phyloP scores from a whole-genome alignment of 371 early-diverging fungal species.

The Rhizopus arrhizus region DNA sequence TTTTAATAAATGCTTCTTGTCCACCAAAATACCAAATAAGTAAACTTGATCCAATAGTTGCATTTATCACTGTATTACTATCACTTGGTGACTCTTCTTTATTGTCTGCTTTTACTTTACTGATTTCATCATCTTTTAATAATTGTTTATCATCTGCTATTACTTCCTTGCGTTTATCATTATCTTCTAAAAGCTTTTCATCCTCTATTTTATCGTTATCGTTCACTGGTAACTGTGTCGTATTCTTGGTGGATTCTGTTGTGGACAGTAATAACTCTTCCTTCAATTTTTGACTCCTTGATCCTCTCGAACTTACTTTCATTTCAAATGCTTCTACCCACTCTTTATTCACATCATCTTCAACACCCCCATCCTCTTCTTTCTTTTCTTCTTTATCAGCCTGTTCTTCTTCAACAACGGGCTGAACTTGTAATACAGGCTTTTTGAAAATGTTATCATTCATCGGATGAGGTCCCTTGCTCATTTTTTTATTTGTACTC shows the following conservation, averaged over 20 bases:
- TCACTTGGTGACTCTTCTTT: not conserved
- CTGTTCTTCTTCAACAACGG: not conserved
- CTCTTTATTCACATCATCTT: conserved; percentile 19
- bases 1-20: conserved; percentile 21
- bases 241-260: not conserved
- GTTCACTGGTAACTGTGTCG: not conserved
- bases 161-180: not conserved
- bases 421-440: not conserved
- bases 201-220: conserved; percentile 2
- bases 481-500: not conserved
- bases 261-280: not conserved
- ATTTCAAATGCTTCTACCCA: conserved; percentile 36
- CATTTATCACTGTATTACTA: conserved; percentile 2
- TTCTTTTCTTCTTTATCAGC: not conserved
- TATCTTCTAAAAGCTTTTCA: not conserved
- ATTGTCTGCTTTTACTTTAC: not conserved
- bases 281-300: not conserved
- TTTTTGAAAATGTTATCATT: conserved; percentile 7
- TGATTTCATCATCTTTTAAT: not conserved
- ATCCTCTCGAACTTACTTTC: conserved; percentile 26
- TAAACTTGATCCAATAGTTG: conserved; percentile 25
- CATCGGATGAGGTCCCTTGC: conserved; percentile 12
- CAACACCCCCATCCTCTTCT: not conserved
- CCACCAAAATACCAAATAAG: conserved; percentile 34
- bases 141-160: too few species aligned